phyloP scores from a whole-genome alignment of 139 green algal species.

The Mesotaenium endlicherianum region DNA sequence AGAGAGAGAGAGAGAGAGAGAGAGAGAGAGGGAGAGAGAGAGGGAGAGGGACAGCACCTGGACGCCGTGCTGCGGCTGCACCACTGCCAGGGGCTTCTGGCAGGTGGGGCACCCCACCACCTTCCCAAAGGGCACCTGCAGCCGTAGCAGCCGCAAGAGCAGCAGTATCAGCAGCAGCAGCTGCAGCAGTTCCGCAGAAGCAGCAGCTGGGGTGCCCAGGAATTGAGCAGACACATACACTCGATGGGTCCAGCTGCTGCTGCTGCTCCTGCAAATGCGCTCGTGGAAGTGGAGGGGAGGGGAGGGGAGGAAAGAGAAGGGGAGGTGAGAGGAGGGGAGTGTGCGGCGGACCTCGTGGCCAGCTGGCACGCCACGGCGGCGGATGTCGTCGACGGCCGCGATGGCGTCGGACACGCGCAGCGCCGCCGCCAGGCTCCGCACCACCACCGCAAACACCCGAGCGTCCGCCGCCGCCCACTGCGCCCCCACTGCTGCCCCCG shows the following conservation, averaged over 20 bases:
- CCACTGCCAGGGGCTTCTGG: conserved; percentile 72
- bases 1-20: conserved; percentile 5
- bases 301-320: too few relatives aligned
- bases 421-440: conserved; percentile 69
- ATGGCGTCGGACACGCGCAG: conserved; percentile 75
- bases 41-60: conserved; percentile 58
- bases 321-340: too few relatives aligned
- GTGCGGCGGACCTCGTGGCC: conserved; percentile 31
- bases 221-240: too few relatives aligned
- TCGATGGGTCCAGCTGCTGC: too few relatives aligned
- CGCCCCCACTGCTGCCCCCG: too few relatives aligned
- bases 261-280: too few relatives aligned
- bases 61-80: conserved; percentile 81
- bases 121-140: conserved; percentile 70
- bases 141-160: neutral
- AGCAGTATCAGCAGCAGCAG: too few relatives aligned
- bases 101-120: conserved; percentile 72
- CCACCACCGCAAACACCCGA: conserved; percentile 59
- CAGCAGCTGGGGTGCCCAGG: too few relatives aligned
- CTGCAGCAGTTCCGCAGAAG: too few relatives aligned
- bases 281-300: too few relatives aligned
- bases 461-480: conserved; percentile 69
- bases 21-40: neutral
- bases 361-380: conserved; percentile 63
- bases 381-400: conserved; percentile 60